phyloP scores from a whole-genome alignment of 805 yeast species.

The Metschnikowia baotianmanensis region DNA sequence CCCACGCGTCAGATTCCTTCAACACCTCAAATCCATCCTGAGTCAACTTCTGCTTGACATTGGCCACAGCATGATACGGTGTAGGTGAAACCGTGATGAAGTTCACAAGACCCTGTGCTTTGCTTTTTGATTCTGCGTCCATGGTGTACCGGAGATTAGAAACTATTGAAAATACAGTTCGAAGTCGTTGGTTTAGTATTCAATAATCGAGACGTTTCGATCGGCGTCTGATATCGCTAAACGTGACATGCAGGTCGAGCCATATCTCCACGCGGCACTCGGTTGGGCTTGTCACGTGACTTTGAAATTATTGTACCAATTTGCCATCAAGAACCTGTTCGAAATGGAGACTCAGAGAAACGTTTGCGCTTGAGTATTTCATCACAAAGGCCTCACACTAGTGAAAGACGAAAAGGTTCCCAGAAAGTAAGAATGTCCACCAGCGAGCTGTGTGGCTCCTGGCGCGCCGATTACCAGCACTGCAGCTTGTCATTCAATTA shows the following conservation, averaged over 20 bases:
- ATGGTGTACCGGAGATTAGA: conserved; percentile 2
- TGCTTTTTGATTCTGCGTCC: conserved; percentile 14
- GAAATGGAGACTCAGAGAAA: too few relatives aligned
- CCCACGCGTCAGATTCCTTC: conserved; percentile 71
- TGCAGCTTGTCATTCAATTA: too few relatives aligned
- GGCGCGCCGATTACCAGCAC: too few relatives aligned
- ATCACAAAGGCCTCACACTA: too few relatives aligned
- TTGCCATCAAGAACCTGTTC: too few relatives aligned
- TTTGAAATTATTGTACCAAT: too few relatives aligned
- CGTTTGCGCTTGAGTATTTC: too few relatives aligned
- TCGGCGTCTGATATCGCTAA: not conserved
- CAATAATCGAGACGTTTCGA: not conserved
- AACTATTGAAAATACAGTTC: too few relatives aligned
- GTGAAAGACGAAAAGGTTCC: too few relatives aligned
- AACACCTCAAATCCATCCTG: conserved; percentile 72
- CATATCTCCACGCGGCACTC: conserved; percentile 7
- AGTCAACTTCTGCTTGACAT: conserved; percentile 52
- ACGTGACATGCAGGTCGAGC: conserved; percentile 6
- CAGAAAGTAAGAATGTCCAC: too few relatives aligned
- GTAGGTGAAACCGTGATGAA: conserved; percentile 87
- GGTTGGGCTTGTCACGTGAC: too few relatives aligned
- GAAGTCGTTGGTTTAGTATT: not conserved
- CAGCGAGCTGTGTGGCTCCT: too few relatives aligned
- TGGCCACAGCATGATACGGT: conserved; percentile 88
- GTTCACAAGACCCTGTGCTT: conserved; percentile 62